Conservation (phyloP, 1,139 yeast species). For the Hemisphaericaspora xylofermentans region DNA sequence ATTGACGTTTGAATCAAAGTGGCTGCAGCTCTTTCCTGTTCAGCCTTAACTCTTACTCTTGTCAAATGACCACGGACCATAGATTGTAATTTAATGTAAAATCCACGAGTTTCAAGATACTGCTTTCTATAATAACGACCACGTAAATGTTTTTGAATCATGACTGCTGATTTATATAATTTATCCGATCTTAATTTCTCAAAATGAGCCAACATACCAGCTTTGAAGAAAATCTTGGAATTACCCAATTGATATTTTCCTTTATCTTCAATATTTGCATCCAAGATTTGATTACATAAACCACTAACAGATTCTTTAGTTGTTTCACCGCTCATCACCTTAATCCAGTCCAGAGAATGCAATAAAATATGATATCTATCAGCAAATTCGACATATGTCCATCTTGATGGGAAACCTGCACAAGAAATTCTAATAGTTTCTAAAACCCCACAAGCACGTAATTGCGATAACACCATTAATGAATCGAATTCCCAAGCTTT, state of each 20-base stretch:
- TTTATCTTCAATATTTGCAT: slow-evolving; percentile 58
- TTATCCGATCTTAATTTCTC: slow-evolving; percentile 85
- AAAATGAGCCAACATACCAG: slow-evolving; percentile 91
- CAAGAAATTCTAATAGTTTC: slow-evolving; percentile 96
- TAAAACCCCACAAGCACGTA: slow-evolving; percentile 97
- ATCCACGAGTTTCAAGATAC: slow-evolving; percentile 54
- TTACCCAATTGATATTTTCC: slow-evolving; percentile 81
- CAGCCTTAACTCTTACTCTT: slow-evolving; percentile 56
- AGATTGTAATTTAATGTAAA: slow-evolving; percentile 61
- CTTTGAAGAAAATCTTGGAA: slow-evolving; percentile 92
- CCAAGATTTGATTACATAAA: slow-evolving; percentile 68
- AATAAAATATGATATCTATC: slow-evolving; percentile 83
- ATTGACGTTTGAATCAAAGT: slow-evolving; percentile 67
- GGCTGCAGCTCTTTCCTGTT: slow-evolving; percentile 67
- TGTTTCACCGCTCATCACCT: slow-evolving; percentile 54
- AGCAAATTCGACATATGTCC: slow-evolving; percentile 94
- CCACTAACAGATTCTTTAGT: slow-evolving; percentile 59
- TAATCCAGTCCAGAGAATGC: slow-evolving; percentile 68
- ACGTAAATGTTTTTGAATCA: slow-evolving; percentile 84
- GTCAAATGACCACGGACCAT: slow-evolving; percentile 61
- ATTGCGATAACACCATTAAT: slow-evolving; percentile 89
- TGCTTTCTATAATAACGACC: slow-evolving; percentile 62
- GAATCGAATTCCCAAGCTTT: slow-evolving; percentile 97
- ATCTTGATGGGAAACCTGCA: slow-evolving; percentile 96
- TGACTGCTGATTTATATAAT: slow-evolving; percentile 71